Evolutionary conservation across 805 yeast species (phyloP), one percentile per base, ranked within the genome.

Genomic region (Candida palmyrensis): DNA sequence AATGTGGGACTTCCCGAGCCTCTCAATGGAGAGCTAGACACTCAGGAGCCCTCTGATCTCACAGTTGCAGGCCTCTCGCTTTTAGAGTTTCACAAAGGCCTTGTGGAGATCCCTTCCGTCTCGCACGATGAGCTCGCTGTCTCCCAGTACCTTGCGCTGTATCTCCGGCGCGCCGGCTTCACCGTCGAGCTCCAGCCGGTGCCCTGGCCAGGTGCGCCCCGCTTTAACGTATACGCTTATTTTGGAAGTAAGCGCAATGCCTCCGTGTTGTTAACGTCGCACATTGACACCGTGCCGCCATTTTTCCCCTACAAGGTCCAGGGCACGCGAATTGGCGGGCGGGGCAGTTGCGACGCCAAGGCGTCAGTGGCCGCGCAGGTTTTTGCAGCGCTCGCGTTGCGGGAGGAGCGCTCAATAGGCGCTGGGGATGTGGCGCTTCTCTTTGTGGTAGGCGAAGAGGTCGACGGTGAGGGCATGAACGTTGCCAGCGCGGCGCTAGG

Each of bases 261-360:
- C 10, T 61, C 53, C 32, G 71, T 77, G 3, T 46, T 78, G 25
- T 44, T 80, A 15, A 76, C 84, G 1, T 73, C 83, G 9, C 88
- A 80, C 46, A 71, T 79, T 23, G 88, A 80, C 45, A 80, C 87
- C 0, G 88, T 80, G 8, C 87, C 87, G 9, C 85, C 86, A 0
- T 79, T 46, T 44, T 51, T 79, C 32, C 71, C 70, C 2, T 80
- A 79, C 51, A 44, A 46, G 2, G 52, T 68, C 9, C 58, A 66
- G 9, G 79, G 74, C 2, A 62, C 69, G 29, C 51, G 53, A 18
- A 75, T 81, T 12, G 70, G 66, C 47, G 88, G 88, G 15, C 62
- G 89, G 35, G 89, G 89, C 3, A 51, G 82, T 1, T 65, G 71
- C 36, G 89, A 81, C 47, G 88, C 84, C n/a, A 81, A 81, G 48